Evolutionary conservation across 2,329 filamentous ascomycete species (phyloP).

Genomic region (Elsinoe ampelina): DNA sequence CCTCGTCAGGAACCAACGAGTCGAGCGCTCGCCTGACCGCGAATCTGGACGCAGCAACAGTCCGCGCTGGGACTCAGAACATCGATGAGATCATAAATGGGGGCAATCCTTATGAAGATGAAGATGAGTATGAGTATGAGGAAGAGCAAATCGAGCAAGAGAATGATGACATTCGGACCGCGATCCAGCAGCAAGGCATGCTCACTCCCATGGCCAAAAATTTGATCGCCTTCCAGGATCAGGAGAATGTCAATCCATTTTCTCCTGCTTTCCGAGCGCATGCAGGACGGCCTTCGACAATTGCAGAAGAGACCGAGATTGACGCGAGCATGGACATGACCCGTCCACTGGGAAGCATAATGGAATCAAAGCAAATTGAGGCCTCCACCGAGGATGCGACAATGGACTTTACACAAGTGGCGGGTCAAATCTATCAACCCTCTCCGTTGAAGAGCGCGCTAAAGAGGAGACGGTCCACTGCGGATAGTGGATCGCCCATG

Average conservation of each 20-base stretch:
- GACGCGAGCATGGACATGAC: slow-evolving; percentile 90
- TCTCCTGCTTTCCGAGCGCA: slow-evolving; percentile 34
- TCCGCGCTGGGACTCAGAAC: slow-evolving; percentile 63
- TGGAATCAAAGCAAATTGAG: slow-evolving; percentile 38
- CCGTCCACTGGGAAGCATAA: slow-evolving; percentile 67
- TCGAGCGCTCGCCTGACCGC: slow-evolving; percentile 69
- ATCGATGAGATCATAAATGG: slow-evolving; percentile 50
- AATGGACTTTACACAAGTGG: slow-evolving; percentile 48
- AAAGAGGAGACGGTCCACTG: slow-evolving; percentile 36
- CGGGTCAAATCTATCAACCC: slow-evolving; percentile 40
- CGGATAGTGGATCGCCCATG: slow-evolving; percentile 27
- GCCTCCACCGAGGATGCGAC: slow-evolving; percentile 33
- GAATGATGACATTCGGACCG: slow-evolving; percentile 42
- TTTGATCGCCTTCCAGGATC: slow-evolving; percentile 27
- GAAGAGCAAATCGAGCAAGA: slow-evolving; percentile 8
- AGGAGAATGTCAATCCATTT: slow-evolving; percentile 44
- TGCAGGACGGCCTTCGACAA: slow-evolving; percentile 20
- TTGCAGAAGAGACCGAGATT: slow-evolving; percentile 30
- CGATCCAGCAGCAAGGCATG: slow-evolving; percentile 49
- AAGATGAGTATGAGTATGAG: slow-evolving; percentile 47
- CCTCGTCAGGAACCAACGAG: slow-evolving; percentile 43
- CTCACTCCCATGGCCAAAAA: slow-evolving; percentile 13
- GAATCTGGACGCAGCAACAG: slow-evolving; percentile 64
- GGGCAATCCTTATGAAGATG: slow-evolving; percentile 39
- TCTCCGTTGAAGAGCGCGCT: slow-evolving; percentile 27